phyloP scores from a whole-genome alignment of 1,139 yeast genomes.

The Candida labiduridarum region DNA sequence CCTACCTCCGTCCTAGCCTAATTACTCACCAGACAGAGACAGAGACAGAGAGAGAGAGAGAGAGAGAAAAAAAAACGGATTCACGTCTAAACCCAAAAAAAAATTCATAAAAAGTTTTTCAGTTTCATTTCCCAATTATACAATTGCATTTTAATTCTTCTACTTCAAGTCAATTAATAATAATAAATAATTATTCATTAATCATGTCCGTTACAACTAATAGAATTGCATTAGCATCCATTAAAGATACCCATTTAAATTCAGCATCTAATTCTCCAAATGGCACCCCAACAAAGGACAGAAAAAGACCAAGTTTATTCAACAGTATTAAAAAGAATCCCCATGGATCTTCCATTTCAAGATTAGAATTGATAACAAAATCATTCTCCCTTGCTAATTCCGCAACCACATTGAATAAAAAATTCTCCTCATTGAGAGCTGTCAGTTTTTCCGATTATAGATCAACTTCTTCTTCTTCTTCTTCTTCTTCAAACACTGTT shows the following conservation, averaged over 20 bases:
- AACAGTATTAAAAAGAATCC: neutral
- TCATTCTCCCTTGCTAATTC: conserved; percentile 16
- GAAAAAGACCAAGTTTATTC: conserved; percentile 9
- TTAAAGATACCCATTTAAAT: conserved; percentile 34
- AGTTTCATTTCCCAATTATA: neutral
- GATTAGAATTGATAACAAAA: conserved; percentile 14
- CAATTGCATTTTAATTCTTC: neutral
- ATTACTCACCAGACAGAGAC: neutral
- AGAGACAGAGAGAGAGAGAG: no score
- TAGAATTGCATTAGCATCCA: conserved; percentile 42
- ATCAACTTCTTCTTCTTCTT: conserved; percentile 14
- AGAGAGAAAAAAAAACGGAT: neutral
- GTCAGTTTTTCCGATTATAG: conserved; percentile 30
- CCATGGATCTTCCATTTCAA: conserved; percentile 4
- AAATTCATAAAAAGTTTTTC: neutral
- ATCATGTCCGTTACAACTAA: conserved; percentile 21
- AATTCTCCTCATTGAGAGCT: conserved; percentile 14
- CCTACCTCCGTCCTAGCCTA: neutral
- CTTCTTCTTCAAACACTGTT: conserved; percentile 6
- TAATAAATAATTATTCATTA: neutral
- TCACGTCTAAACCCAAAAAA: neutral
- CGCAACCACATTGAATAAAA: conserved; percentile 14
- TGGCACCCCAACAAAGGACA: conserved; percentile 8
- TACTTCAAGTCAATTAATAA: neutral
- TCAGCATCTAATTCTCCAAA: conserved; percentile 18